Base-by-base conservation (phyloP, 495 filamentous ascomycete genomes). In the Hyaloscypha finlandica region DNA sequence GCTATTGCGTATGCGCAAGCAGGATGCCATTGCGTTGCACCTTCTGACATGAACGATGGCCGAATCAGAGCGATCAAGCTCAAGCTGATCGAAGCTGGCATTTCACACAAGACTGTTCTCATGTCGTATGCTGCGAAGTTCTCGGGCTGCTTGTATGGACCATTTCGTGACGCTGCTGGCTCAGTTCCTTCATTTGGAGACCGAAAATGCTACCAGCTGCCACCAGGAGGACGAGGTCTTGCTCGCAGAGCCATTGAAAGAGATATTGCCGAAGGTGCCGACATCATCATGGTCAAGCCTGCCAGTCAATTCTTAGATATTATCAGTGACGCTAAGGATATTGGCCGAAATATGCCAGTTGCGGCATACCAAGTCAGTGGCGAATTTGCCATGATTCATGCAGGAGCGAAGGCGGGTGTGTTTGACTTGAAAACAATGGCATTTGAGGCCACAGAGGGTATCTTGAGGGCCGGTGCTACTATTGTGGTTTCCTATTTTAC, bases 71-170 rank as follows among this genome's bases (percentile, higher is more conserved):
- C 93, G 64, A 99, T 98, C 75, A 99, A 99, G 80, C 84, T 96
- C 39, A 97, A 97, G 78, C 79, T 99, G 66, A 97, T 97, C 60
- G 92, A 97, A 75, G 86, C 89, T 32, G 93, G 93, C 63, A 87
- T 98, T 71, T 91, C 92, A 12, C 95, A 99, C 75, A 90, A 89
- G 72, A 86, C 91, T 9, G 87, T 97, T 60, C 81, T 99, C 29
- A 98, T 99, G 94, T 96, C 92, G 16, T 99, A 99, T 77, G 90
- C 93, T 39, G 95, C 95, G 64, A 99, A 99, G 75, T 99, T 99
- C 79, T 92, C 90, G 48, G 95, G 95, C 61, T 97, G 93, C 74
- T 84, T 99, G 5, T 99, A 99, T 79, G 95, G 95, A 0, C 95
- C 95, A 32, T 99, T 99, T 83, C 89, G 95, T 62, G 95, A 99